Base-by-base conservation (phyloP, 2,329 filamentous ascomycete genomes). In the Chrysoporthe cubensis region DNA sequence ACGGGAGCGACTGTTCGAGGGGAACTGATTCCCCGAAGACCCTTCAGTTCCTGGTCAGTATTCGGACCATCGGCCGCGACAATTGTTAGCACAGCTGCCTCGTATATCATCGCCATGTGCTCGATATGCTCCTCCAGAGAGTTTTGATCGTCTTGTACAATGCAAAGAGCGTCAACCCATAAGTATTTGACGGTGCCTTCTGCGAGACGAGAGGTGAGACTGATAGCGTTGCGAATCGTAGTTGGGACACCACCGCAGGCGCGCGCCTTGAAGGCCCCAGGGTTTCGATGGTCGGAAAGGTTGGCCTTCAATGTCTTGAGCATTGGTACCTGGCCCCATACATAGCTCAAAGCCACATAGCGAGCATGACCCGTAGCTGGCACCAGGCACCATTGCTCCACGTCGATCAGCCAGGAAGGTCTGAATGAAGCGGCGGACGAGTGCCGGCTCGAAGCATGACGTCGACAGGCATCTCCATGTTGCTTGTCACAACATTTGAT, bases 101-200 rank as follows among this genome's bases (percentile, higher is more conserved):
- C 32, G 16, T 54, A 63, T 4, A 63, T 43, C 4, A 34, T 37
- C 7, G 34, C 9, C 61, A 63, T 52, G 37, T 54, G 16, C 3
- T 18, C 18, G 3, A 63, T 56, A n/a, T 54, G 34, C 2, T 16
- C 32, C 2, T n/a, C 11, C 3, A 54, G 16, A 11, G 2, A 11
- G 14, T 54, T 32, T 2, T 8, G 0, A 8, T 63, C 48, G 16
- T 63, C 61, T 18, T 63, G 48, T 6, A 14, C 8, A 18, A 63
- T 63, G 21, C 61, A 63, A 1, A 63, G 34, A 3, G 61, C 14
- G 61, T 63, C 61, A 0, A 54, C 48, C 61, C 61, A 63, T 4
- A 63, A 32, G 8, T 63, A 43, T 13, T 13, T 9, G 7, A 11
- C 43, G 3, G 7, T 13, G 13, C 26, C 21, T n/a, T 54, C 37